phyloP scores from a whole-genome alignment of 441 rosid species.

The Brassica balearica region DNA sequence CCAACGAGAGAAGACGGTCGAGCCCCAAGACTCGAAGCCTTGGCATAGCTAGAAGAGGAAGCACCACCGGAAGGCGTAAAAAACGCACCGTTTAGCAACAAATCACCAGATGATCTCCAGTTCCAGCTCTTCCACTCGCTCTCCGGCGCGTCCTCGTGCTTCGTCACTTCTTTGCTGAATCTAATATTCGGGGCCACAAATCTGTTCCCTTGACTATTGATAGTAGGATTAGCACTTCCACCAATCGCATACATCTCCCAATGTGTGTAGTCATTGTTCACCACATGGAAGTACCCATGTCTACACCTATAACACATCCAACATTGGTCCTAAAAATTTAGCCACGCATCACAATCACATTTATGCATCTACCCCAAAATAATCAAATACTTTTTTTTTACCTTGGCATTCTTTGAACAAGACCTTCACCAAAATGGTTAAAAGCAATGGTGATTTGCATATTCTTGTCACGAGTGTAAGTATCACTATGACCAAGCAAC shows the following conservation, averaged over 20 bases:
- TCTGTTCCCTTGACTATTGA: constrained; percentile 80
- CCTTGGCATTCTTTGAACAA: constrained; percentile 92
- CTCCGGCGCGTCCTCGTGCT: constrained; percentile 68
- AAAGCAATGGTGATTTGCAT: constrained; percentile 92
- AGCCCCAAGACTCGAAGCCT: constrained; percentile 72
- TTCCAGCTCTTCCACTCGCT: constrained; percentile 73
- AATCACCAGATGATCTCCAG: constrained; percentile 72
- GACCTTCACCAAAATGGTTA: constrained; percentile 90
- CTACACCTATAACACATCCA: constrained; percentile 57
- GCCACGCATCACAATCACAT: neutral
- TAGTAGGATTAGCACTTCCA: constrained; percentile 72
- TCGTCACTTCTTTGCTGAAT: constrained; percentile 78
- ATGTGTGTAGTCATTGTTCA: constrained; percentile 78
- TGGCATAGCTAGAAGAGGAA: constrained; percentile 68
- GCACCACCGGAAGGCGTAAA: constrained; percentile 68
- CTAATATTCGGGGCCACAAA: constrained; percentile 59
- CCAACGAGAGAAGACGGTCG: constrained; percentile 67
- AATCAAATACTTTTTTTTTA: constrained; percentile 35
- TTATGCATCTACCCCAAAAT: neutral
- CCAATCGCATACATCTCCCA: constrained; percentile 89
- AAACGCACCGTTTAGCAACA: constrained; percentile 70
- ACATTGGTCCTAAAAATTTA: constrained; percentile 11
- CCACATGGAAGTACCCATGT: constrained; percentile 78
- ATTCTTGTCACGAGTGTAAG: constrained; percentile 73
- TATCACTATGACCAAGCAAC: constrained; percentile 82